These are phyloP conservation scores for Dittrichia graveolens DNA, from an alignment of 129 eudicot genomes.

Conservation along the genomic window DNA sequence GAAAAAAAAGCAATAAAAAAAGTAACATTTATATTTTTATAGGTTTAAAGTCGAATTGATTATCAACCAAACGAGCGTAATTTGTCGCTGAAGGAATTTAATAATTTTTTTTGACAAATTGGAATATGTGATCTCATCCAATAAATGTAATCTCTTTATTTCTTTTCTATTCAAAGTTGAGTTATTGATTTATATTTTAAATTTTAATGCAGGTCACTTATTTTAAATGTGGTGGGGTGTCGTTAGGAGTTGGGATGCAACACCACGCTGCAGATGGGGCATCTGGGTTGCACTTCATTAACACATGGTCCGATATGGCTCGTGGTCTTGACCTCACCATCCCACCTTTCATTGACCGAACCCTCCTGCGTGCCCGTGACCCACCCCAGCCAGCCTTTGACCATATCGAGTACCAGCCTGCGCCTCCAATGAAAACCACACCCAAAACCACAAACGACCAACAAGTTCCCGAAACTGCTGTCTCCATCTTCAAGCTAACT, in stretches of 20 bases:
- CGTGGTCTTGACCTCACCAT: conserved; percentile 69
- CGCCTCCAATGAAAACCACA: conserved; percentile 55
- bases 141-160: background rate
- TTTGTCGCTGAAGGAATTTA: background rate
- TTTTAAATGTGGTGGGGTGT: conserved; percentile 89
- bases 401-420: conserved; percentile 76
- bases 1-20: too few relatives aligned
- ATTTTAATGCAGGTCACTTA: conserved; percentile 59
- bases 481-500: conserved; percentile 64
- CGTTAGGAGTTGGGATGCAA: conserved; percentile 92
- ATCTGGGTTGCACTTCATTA: conserved; percentile 82
- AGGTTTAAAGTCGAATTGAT: background rate
- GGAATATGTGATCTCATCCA: conserved; percentile 4
- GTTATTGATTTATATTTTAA: background rate
- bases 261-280: conserved; percentile 92
- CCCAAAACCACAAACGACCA: conserved; percentile 25
- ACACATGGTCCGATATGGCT: conserved; percentile 87
- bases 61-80: background rate
- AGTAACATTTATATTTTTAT: too few relatives aligned
- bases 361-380: conserved; percentile 66
- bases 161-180: background rate
- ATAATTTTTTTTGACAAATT: background rate
- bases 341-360: conserved; percentile 72
- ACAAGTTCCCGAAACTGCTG: conserved; percentile 45
- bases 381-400: conserved; percentile 58